Conservation (phyloP, 129 eudicot genomes). For the Escallonia rubra region DNA sequence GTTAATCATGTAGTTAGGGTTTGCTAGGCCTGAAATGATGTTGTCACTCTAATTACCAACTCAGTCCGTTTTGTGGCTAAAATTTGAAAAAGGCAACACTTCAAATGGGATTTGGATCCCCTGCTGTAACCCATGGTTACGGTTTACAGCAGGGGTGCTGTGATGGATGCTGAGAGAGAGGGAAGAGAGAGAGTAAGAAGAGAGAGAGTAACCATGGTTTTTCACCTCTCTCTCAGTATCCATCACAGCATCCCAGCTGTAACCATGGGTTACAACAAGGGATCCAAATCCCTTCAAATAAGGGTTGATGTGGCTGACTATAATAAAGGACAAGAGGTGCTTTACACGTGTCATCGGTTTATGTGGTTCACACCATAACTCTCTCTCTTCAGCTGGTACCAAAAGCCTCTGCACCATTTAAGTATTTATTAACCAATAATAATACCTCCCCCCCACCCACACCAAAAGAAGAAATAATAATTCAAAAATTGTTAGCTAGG, state of each 20-base stretch:
- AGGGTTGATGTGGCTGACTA: not conserved
- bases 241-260: too few relatives aligned
- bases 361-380: not conserved
- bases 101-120: too few relatives aligned
- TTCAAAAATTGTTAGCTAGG: too few relatives aligned
- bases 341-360: slow-evolving; percentile 1
- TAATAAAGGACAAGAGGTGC: not conserved
- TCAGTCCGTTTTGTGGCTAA: too few relatives aligned
- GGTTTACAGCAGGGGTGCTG: not conserved
- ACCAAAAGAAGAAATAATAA: not conserved
- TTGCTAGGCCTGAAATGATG: too few relatives aligned
- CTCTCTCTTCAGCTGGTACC: not conserved
- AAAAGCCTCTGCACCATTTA: not conserved
- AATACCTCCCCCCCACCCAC: not conserved
- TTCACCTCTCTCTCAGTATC: too few relatives aligned
- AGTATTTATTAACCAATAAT: not conserved
- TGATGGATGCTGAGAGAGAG: not conserved
- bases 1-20: not conserved
- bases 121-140: too few relatives aligned
- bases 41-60: too few relatives aligned
- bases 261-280: too few relatives aligned
- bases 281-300: not conserved
- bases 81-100: too few relatives aligned
- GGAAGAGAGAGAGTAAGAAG: too few relatives aligned
- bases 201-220: too few relatives aligned